A percentile compares a stretch with the other conserved stretches of the same genome.
phyloP scores from a whole-genome alignment of 208 protist species.

The Acanthamoeba royreba region DNA sequence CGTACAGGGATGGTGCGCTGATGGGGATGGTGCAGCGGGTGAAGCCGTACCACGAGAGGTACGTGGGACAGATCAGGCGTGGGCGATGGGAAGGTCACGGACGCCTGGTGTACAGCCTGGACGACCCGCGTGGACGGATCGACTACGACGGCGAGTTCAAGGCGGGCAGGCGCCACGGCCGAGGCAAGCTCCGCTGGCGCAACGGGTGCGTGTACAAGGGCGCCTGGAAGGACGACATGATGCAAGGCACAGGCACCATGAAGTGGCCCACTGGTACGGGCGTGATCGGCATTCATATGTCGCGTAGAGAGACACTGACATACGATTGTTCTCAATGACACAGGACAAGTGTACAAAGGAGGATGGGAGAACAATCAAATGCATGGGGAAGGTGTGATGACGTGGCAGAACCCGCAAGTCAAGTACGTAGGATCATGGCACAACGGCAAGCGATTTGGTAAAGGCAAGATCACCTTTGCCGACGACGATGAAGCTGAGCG shows the following conservation, averaged over 20 bases:
- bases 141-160: neutral
- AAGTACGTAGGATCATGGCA: neutral
- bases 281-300: no score
- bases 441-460: neutral
- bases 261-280: neutral
- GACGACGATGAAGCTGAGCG: neutral
- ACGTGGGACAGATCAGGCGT: neutral
- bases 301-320: no score
- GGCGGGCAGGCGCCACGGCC: neutral
- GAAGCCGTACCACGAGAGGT: conserved; percentile 8
- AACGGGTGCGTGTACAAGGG: conserved; percentile 12
- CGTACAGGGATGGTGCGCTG: neutral
- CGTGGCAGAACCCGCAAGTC: conserved; percentile 9
- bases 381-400: conserved; percentile 38
- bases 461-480: neutral
- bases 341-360: conserved; percentile 30
- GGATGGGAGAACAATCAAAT: conserved; percentile 30
- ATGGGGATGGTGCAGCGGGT: neutral
- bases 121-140: neutral
- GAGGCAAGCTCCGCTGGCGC: neutral
- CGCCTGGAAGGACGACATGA: conserved; percentile 43
- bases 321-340: neutral
- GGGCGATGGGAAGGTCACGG: neutral
- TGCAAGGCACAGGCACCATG: neutral
- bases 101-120: neutral